Evolutionary conservation across 129 eudicot species (phyloP).

Genomic region (Mikania micrantha): DNA sequence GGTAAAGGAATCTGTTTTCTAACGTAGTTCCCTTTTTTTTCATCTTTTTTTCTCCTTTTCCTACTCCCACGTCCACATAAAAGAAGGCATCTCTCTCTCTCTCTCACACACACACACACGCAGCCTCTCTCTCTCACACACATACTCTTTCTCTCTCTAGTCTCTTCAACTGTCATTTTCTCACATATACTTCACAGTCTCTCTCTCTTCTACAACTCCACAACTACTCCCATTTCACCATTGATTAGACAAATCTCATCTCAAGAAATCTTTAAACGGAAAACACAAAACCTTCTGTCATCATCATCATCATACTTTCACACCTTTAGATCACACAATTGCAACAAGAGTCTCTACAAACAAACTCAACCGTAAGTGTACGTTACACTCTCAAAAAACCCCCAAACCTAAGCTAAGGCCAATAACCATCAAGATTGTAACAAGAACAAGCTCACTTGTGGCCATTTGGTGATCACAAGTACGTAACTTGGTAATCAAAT

Average conservation of each 20-base stretch:
- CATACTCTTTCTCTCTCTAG: background rate
- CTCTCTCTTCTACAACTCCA: constrained; percentile 42
- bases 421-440: constrained; percentile 20
- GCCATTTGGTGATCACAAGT: constrained; percentile 16
- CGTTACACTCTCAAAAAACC: constrained; percentile 9
- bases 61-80: constrained; percentile 87
- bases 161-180: constrained; percentile 87
- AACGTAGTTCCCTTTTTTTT: constrained; percentile 34
- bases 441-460: constrained; percentile 8
- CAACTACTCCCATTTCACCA: constrained; percentile 41
- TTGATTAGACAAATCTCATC: constrained; percentile 34
- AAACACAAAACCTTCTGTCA: constrained; percentile 7
- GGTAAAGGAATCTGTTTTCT: constrained; percentile 40
- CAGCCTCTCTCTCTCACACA: background rate
- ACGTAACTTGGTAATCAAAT: constrained; percentile 27
- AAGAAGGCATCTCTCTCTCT: constrained; percentile 28
- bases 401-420: constrained; percentile 6
- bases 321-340: constrained; percentile 17
- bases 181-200: constrained; percentile 89
- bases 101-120: background rate
- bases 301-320: constrained; percentile 14
- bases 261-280: constrained; percentile 24
- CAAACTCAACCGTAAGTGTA: constrained; percentile 6
- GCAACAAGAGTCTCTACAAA: background rate
- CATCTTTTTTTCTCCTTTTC: constrained; percentile 28